Percentiles rank a stretch among this genome's conserved stretches.
phyloP scores from a whole-genome alignment of 2,329 filamentous ascomycete genomes.

The Phialemoniopsis sp. region DNA sequence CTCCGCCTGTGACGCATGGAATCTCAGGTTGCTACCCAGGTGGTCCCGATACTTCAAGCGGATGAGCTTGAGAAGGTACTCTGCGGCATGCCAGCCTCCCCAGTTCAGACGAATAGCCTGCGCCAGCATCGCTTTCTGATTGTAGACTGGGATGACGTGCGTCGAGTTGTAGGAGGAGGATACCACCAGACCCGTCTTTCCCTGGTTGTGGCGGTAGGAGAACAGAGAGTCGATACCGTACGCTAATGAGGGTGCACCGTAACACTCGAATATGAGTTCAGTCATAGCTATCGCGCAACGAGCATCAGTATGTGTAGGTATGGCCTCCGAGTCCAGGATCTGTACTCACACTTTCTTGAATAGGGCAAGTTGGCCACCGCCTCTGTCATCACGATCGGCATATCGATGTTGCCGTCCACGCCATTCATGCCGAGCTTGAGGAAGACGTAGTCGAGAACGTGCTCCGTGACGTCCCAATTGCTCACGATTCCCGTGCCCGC shows the following conservation, averaged over 20 bases:
- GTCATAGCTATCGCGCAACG: constrained; percentile 69
- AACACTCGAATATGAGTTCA: constrained; percentile 95
- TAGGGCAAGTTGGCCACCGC: constrained; percentile 89
- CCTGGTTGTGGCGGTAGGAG: constrained; percentile 89
- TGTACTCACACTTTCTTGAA: constrained; percentile 71
- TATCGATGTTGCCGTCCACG: constrained; percentile 68
- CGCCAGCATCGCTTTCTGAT: constrained; percentile 76
- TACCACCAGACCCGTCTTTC: constrained; percentile 80
- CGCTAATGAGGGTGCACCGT: constrained; percentile 81
- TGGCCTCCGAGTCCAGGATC: background rate
- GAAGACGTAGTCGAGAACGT: constrained; percentile 89
- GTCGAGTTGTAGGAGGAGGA: constrained; percentile 93
- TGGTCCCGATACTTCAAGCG: constrained; percentile 76
- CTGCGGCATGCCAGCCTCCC: constrained; percentile 85
- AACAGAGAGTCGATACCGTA: constrained; percentile 97
- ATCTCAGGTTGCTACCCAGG: constrained; percentile 71
- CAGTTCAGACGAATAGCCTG: constrained; percentile 91
- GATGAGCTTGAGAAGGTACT: constrained; percentile 87
- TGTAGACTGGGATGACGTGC: constrained; percentile 88
- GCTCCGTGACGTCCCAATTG: constrained; percentile 98
- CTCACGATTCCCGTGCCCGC: constrained; percentile 85
- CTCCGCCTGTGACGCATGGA: constrained; percentile 83
- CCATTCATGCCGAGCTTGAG: constrained; percentile 87
- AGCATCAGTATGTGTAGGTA: background rate
- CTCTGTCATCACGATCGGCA: constrained; percentile 93